phyloP scores from a whole-genome alignment of 148 eudicot species.

The Camellia lanceoleosa region DNA sequence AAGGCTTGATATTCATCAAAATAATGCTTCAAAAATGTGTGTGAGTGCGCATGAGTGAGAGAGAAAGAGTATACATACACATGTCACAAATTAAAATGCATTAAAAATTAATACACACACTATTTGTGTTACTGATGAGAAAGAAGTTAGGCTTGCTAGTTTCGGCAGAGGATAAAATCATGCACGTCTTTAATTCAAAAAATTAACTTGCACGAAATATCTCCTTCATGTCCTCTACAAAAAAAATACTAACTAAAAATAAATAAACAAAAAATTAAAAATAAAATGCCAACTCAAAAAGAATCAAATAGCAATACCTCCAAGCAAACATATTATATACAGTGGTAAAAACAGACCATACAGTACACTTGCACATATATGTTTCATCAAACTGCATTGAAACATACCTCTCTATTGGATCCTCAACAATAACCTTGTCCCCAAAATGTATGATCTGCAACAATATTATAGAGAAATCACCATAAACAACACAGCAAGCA shows the following conservation, averaged over 20 bases:
- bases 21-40: too few relatives aligned
- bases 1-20: too few relatives aligned
- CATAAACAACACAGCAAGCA: not conserved
- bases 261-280: too few relatives aligned
- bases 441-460: constrained; percentile 73
- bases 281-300: not conserved
- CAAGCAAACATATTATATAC: not conserved
- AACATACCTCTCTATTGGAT: constrained; percentile 82
- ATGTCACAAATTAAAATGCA: not conserved
- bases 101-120: not conserved
- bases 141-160: not conserved
- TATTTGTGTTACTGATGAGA: not conserved
- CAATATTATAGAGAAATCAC: not conserved
- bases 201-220: not conserved
- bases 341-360: not conserved
- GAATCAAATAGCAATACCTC: not conserved
- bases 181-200: not conserved
- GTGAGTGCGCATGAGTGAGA: too few relatives aligned
- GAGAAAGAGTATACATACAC: too few relatives aligned
- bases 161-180: not conserved
- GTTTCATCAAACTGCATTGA: not conserved
- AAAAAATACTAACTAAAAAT: not conserved
- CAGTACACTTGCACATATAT: constrained; percentile 1
- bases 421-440: constrained; percentile 76
- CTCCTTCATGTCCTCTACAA: not conserved